Conservation (phyloP, 768 basidiomycete genomes). For the Naganishia kalamii region DNA sequence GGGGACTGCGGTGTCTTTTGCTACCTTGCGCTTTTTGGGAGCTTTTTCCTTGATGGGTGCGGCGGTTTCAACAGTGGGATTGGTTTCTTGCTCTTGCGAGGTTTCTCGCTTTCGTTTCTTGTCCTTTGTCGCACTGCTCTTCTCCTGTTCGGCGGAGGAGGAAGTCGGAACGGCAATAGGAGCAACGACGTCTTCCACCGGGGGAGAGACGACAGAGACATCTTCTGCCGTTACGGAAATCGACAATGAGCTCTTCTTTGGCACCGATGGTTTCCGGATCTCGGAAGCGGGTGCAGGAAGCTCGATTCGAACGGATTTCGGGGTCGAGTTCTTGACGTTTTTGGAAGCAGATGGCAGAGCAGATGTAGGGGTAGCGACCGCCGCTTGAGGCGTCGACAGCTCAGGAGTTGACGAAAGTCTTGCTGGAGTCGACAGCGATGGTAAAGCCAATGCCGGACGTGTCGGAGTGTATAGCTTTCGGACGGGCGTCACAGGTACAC, state of each 20-base stretch:
- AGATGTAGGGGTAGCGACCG: background rate
- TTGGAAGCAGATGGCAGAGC: background rate
- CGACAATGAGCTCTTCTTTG: conserved; percentile 8
- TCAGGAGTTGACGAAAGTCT: background rate
- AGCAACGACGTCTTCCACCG: background rate
- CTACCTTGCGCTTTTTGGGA: background rate
- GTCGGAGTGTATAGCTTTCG: background rate
- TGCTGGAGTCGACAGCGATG: background rate
- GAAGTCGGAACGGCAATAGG: too few species aligned
- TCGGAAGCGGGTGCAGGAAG: background rate
- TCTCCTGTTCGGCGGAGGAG: background rate
- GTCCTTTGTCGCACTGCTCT: background rate
- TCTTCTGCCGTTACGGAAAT: conserved; percentile 4
- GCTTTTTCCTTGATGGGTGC: background rate
- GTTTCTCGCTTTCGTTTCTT: background rate
- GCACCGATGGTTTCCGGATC: background rate
- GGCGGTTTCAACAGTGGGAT: background rate
- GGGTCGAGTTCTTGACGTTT: background rate
- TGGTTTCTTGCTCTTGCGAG: background rate
- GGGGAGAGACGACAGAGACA: background rate
- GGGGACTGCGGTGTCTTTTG: background rate
- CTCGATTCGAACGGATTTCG: background rate
- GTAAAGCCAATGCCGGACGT: background rate
- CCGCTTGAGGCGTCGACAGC: background rate
- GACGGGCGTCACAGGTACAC: background rate